Conservation (phyloP, 129 eudicot species). For the Chrysanthemum seticuspe region DNA sequence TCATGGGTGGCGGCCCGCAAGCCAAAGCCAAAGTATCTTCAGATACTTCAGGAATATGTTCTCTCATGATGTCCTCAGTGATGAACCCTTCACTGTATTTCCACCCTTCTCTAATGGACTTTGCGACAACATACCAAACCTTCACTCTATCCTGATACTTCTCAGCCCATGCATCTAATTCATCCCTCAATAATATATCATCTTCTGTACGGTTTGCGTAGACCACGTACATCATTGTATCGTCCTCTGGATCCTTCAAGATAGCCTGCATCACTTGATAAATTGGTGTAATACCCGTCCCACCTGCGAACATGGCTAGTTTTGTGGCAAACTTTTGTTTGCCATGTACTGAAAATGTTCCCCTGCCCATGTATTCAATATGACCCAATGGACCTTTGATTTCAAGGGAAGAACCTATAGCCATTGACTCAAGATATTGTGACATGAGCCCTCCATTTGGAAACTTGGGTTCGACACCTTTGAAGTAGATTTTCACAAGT, state of each 20-base stretch:
- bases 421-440: conserved; percentile 63
- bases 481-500: conserved; percentile 80
- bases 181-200: conserved; percentile 76
- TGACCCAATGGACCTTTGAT: conserved; percentile 95
- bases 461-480: conserved; percentile 57
- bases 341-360: conserved; percentile 68
- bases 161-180: conserved; percentile 74
- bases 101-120: conserved; percentile 63
- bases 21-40: conserved; percentile 68
- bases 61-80: conserved; percentile 56
- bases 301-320: conserved; percentile 93
- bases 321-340: conserved; percentile 70
- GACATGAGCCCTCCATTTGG: conserved; percentile 93
- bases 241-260: conserved; percentile 78
- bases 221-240: conserved; percentile 78
- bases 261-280: conserved; percentile 96
- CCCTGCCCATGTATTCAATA: conserved; percentile 80
- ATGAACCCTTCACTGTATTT: conserved; percentile 66
- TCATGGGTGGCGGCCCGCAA: conserved; percentile 98
- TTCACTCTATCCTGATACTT: conserved; percentile 58
- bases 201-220: conserved; percentile 96
- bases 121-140: conserved; percentile 85
- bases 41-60: conserved; percentile 61
- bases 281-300: conserved; percentile 89
- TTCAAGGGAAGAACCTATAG: conserved; percentile 52